Evolutionary conservation across 306 rosid species (phyloP).

Genomic region (Inga oerstediana): DNA sequence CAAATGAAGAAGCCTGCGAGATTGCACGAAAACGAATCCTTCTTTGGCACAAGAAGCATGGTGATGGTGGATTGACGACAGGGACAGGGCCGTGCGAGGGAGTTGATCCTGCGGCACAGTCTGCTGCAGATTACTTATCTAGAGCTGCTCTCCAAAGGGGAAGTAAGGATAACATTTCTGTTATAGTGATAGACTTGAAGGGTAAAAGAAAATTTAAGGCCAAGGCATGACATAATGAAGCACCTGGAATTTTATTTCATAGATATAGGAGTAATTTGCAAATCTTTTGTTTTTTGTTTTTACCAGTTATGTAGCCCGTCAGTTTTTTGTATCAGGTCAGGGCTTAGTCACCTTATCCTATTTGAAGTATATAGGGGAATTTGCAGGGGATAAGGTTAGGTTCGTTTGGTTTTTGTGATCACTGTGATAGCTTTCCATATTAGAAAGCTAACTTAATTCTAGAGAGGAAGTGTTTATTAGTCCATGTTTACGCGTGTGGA

Average conservation of each 20-base stretch:
- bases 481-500: slow-evolving; percentile 7
- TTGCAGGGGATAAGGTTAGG: slow-evolving; percentile 18
- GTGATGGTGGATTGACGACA: slow-evolving; percentile 13
- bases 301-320: slow-evolving; percentile 36
- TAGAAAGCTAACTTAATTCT: not conserved
- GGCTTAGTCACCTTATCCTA: slow-evolving; percentile 31
- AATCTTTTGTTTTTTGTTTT: slow-evolving; percentile 7
- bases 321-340: slow-evolving; percentile 35
- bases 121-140: slow-evolving; percentile 79
- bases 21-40: slow-evolving; percentile 72
- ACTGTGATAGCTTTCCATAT: slow-evolving; percentile 1
- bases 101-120: slow-evolving; percentile 74
- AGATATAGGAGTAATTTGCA: slow-evolving; percentile 27
- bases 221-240: slow-evolving; percentile 28
- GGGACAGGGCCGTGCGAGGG: slow-evolving; percentile 26
- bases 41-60: slow-evolving; percentile 75
- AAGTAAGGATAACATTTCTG: slow-evolving; percentile 80
- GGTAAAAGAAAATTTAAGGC: slow-evolving; percentile 65
- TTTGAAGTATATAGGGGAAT: slow-evolving; percentile 28
- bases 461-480: not conserved
- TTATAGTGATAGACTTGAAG: slow-evolving; percentile 78
- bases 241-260: slow-evolving; percentile 20
- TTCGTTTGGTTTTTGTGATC: slow-evolving; percentile 29
- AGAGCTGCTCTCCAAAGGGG: slow-evolving; percentile 75
- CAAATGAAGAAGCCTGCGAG: slow-evolving; percentile 76